Base-by-base conservation (phyloP, 2,329 filamentous ascomycete genomes). In the Arachnopeziza araneosa region DNA sequence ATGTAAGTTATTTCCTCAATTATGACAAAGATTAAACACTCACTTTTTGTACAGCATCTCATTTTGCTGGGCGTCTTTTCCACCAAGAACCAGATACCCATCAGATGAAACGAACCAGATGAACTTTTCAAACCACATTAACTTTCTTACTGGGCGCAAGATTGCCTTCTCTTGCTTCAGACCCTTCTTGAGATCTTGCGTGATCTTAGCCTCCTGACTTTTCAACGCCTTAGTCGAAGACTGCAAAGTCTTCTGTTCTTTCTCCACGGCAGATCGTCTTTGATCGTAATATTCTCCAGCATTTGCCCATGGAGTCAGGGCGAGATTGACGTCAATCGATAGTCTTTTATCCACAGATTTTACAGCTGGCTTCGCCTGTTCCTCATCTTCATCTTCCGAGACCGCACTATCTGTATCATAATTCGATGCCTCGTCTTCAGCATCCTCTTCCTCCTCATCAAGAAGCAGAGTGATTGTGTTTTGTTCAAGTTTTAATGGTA, bases 71-170 rank as follows among this genome's bases (percentile, higher is more conserved):
- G 87, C 83, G 76, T 99, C 95, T 63, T 91, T 91, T 19, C 92
- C 93, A 52, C 87, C 93, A 19, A 99, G 81, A 0, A 98, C 90
- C 6, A 99, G 81, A 72, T 98, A 97, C 4, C 93, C 93, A 70
- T 99, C 95, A 0, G 92, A 96, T 0, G 93, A 97, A 67, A 98
- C 84, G 76, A 99, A 99, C 82, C 91, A 98, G 26, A 87, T 79
- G 69, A 96, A 99, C 75, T 99, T 99, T 70, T 99, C 95, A 67
- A 97, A 99, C 95, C 95, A 99, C 69, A 93, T 83, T 66, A 87
- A 88, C 69, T 87, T 89, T 59, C 95, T 84, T 9, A 96, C 88
- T 0, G 89, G 91, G 52, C 93, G 86, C 10, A 98, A 77, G 1
- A 96, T 79, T 22, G 91, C 88, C 73, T 96, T 97, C 75, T 98